Evolutionary conservation across 108 stramenopile genomes (phyloP).

Genomic region (Nannochloropsis gaditana): DNA sequence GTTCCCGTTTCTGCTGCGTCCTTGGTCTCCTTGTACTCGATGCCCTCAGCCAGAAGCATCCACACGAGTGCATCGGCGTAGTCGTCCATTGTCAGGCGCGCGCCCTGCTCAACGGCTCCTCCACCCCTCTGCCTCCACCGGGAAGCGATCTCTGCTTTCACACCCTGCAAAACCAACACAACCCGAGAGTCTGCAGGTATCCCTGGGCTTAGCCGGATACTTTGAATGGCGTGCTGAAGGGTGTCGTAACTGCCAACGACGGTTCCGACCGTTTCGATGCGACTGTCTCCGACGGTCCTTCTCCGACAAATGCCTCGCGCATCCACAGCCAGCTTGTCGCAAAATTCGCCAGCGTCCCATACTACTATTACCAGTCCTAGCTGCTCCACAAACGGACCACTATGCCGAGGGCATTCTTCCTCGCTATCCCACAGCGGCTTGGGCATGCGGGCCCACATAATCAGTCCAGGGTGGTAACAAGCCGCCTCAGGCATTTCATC

Average conservation of each 20-base stretch:
- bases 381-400: conserved; percentile 1
- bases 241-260: neutral
- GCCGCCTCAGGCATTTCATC: neutral
- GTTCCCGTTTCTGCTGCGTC: neutral
- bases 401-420: neutral
- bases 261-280: too few relatives aligned
- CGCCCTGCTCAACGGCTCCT: neutral
- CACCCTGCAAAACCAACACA: neutral
- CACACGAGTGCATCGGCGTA: neutral
- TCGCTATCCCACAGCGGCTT: neutral
- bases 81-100: neutral
- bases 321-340: neutral
- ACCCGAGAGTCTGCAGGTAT: neutral
- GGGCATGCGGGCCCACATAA: neutral
- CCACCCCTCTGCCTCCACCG: neutral
- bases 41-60: neutral
- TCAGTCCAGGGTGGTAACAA: neutral
- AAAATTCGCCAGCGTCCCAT: neutral
- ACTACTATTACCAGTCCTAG: neutral
- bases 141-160: conserved; percentile 2
- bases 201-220: conserved; percentile 4
- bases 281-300: too few relatives aligned
- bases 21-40: conserved; percentile 4
- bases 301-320: neutral
- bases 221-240: neutral